Evolutionary conservation across 495 filamentous ascomycete species (phyloP).

Genomic region (Platismatia glauca): DNA sequence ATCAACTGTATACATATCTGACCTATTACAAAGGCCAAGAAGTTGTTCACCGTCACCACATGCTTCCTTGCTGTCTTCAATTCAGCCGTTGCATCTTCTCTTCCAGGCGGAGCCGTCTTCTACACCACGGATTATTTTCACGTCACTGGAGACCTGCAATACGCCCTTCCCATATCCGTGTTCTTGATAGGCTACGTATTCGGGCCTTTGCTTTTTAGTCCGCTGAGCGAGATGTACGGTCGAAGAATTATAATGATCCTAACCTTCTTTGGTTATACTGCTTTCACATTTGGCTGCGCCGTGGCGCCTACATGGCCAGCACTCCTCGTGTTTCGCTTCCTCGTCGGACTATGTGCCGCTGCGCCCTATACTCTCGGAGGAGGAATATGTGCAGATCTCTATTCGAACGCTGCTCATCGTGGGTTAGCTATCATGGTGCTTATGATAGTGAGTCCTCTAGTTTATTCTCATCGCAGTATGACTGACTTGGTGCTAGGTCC

Average conservation of each 20-base stretch:
- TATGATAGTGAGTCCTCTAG: constrained; percentile 1
- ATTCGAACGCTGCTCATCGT: constrained; percentile 8
- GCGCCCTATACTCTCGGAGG: constrained; percentile 44
- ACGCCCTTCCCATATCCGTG: constrained; percentile 52
- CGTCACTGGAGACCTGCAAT: constrained; percentile 14
- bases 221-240: constrained; percentile 57
- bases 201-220: constrained; percentile 52
- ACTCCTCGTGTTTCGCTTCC: constrained; percentile 44
- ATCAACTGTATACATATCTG: neutral
- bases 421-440: constrained; percentile 12
- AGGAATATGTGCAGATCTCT: constrained; percentile 48
- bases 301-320: constrained; percentile 37
- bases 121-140: constrained; percentile 3
- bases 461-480: neutral
- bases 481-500: neutral
- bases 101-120: constrained; percentile 45
- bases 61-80: constrained; percentile 52
- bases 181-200: constrained; percentile 53
- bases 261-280: constrained; percentile 44
- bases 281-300: constrained; percentile 44
- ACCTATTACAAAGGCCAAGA: constrained; percentile 31
- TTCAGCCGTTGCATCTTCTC: constrained; percentile 49
- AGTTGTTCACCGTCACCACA: constrained; percentile 40
- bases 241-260: constrained; percentile 41
- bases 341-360: constrained; percentile 42